Evolutionary conservation across 345 rosid genomes (phyloP).

Genomic region (Rubroshorea leprosula): DNA sequence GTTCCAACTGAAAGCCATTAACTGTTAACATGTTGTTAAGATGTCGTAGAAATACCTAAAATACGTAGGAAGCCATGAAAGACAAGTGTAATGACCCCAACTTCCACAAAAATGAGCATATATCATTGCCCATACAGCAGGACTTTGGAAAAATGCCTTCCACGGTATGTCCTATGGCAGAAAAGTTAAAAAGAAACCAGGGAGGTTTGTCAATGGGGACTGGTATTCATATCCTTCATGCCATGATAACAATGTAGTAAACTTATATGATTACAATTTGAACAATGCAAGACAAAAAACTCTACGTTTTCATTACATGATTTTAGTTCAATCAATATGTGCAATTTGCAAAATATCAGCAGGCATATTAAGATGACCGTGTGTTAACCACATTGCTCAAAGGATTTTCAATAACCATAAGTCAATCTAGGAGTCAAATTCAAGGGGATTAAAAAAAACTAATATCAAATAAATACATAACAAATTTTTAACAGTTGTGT

Average conservation of each 20-base stretch:
- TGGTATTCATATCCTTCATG: neutral
- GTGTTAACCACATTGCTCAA: neutral
- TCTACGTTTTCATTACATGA: neutral
- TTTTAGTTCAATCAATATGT: neutral
- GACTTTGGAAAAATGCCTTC: constrained; percentile 68
- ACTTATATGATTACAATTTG: no score
- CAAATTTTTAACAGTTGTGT: no score
- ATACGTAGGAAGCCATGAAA: constrained; percentile 94
- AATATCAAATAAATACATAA: no score
- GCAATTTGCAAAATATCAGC: neutral
- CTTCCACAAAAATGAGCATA: constrained; percentile 96
- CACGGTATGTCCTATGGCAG: constrained; percentile 77
- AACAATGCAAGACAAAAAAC: constrained; percentile 1
- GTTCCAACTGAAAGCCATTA: constrained; percentile 1
- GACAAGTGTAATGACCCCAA: constrained; percentile 92
- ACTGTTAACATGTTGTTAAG: constrained; percentile 3
- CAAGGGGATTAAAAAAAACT: no score
- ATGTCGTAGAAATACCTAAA: constrained; percentile 52
- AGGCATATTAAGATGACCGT: neutral
- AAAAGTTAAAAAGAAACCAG: constrained; percentile 19
- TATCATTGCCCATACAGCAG: constrained; percentile 91
- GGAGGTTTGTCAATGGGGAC: neutral
- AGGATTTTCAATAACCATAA: neutral
- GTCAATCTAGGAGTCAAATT: no score
- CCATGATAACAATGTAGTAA: neutral